Percentiles rank a stretch among this genome's conserved stretches.
phyloP scores from a whole-genome alignment of 2,329 filamentous ascomycete species.

The Xylaria sp. region DNA sequence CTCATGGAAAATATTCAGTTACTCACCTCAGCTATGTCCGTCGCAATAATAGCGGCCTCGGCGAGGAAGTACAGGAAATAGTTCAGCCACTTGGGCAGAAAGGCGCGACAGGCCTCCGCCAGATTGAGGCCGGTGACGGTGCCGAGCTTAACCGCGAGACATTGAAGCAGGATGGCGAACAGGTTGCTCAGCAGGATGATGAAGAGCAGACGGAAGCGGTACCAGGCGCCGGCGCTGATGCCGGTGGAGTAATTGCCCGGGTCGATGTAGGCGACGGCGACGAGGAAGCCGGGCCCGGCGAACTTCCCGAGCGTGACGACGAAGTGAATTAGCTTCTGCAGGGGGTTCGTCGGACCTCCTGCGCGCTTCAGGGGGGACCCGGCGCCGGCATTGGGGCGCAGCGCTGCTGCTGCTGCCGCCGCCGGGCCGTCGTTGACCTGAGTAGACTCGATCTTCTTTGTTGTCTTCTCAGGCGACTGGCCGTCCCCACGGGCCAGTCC shows the following conservation, averaged over 20 bases:
- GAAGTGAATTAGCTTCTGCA: constrained; percentile 42
- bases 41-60: constrained; percentile 76
- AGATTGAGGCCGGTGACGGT: constrained; percentile 76
- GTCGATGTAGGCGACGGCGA: constrained; percentile 69
- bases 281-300: constrained; percentile 75
- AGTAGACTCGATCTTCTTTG: constrained; percentile 16
- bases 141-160: constrained; percentile 74
- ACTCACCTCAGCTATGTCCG: constrained; percentile 73
- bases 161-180: constrained; percentile 77
- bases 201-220: constrained; percentile 73
- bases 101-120: constrained; percentile 72
- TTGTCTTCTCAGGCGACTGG: constrained; percentile 40
- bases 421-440: constrained; percentile 36
- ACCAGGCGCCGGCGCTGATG: constrained; percentile 73
- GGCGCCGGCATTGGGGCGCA: constrained; percentile 6
- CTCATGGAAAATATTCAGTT: not conserved
- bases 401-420: not conserved
- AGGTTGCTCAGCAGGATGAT: constrained; percentile 75
- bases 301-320: constrained; percentile 65
- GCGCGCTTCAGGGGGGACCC: constrained; percentile 4
- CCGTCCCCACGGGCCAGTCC: constrained; percentile 43
- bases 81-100: constrained; percentile 74
- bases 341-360: constrained; percentile 33
- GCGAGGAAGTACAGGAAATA: constrained; percentile 70
- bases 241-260: constrained; percentile 77